A percentile compares a stretch with the other conserved stretches of the same genome.
Evolutionary conservation across 371 early-diverging fungal genomes (phyloP).

Genomic region (Syncephalis fuscata): DNA sequence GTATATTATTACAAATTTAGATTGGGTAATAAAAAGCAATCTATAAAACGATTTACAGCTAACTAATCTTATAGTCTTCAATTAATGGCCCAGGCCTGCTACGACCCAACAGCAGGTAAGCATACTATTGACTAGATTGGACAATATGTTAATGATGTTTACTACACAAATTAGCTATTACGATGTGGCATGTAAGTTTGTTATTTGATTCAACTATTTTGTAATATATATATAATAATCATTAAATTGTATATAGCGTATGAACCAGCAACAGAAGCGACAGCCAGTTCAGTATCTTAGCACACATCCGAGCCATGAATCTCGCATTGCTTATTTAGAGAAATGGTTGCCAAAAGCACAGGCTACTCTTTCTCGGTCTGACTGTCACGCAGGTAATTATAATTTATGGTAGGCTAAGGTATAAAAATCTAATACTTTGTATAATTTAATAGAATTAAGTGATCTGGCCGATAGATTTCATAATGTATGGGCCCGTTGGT

Average conservation of each 20-base stretch:
- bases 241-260: slow-evolving; percentile 16
- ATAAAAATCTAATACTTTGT: neutral
- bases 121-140: neutral
- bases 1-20: too few species aligned
- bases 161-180: slow-evolving; percentile 5
- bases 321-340: slow-evolving; percentile 47
- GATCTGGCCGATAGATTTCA: neutral
- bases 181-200: slow-evolving; percentile 39
- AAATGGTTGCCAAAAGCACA: slow-evolving; percentile 54
- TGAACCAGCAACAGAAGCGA: slow-evolving; percentile 12
- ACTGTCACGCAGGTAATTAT: slow-evolving; percentile 8
- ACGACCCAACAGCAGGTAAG: slow-evolving; percentile 46
- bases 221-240: too few species aligned
- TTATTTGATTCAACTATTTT: too few species aligned
- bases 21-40: too few species aligned
- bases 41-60: too few species aligned
- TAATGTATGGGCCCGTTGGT: neutral
- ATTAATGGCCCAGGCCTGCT: slow-evolving; percentile 87
- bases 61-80: slow-evolving; percentile 28
- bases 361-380: slow-evolving; percentile 13
- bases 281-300: slow-evolving; percentile 46
- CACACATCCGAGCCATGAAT: slow-evolving; percentile 72
- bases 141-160: neutral
- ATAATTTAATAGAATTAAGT: neutral
- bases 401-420: neutral